Evolutionary conservation across 179 eudicot species (phyloP).

Genomic region (Gypsophila paniculata): DNA sequence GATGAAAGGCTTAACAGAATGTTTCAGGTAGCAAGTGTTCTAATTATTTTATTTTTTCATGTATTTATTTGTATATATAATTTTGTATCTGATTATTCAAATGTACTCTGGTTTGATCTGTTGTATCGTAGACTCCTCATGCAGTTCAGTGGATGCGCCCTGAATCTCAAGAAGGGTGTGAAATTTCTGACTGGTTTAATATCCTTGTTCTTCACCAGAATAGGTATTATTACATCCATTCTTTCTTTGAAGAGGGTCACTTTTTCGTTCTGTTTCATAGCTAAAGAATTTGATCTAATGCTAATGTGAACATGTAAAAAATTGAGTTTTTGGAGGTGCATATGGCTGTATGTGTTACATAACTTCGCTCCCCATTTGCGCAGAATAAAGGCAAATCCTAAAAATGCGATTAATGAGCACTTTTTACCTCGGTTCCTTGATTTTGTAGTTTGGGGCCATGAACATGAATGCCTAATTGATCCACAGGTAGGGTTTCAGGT

Average conservation of each 20-base stretch:
- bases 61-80: constrained; percentile 12
- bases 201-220: constrained; percentile 94
- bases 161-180: constrained; percentile 73
- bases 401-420: constrained; percentile 98
- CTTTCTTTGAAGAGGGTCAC: neutral
- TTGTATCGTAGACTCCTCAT: constrained; percentile 77
- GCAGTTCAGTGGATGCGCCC: constrained; percentile 99
- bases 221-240: constrained; percentile 46
- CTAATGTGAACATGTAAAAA: constrained; percentile 3
- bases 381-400: constrained; percentile 98
- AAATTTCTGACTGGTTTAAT: constrained; percentile 96
- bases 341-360: constrained; percentile 15
- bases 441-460: constrained; percentile 99
- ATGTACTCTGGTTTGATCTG: constrained; percentile 18
- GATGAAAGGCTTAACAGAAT: constrained; percentile 97
- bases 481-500: constrained; percentile 63
- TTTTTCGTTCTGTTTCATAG: neutral
- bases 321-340: constrained; percentile 10
- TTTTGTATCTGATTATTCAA: constrained; percentile 13
- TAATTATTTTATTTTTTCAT: constrained; percentile 17
- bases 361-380: constrained; percentile 14
- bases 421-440: constrained; percentile 93
- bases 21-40: constrained; percentile 70
- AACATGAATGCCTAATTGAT: constrained; percentile 96
- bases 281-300: neutral